Conservation (phyloP, 352 stramenopile genomes). For the Pythium phragmitis region DNA sequence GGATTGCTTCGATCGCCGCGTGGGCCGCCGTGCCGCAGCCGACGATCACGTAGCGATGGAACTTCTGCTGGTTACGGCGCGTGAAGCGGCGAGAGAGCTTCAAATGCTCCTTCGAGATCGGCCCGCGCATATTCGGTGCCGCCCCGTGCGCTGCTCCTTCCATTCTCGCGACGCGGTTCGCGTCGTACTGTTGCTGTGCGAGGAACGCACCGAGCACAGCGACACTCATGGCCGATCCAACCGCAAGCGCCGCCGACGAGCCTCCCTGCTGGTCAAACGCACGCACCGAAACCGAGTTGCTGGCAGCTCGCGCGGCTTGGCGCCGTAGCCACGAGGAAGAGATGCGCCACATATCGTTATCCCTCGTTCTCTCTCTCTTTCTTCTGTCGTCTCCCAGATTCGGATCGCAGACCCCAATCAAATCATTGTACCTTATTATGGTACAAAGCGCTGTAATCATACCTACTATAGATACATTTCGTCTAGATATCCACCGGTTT, state of each 20-base stretch:
- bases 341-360: conserved; percentile 20
- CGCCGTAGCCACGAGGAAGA: conserved; percentile 17
- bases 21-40: conserved; percentile 87
- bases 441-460: not conserved
- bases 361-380: not conserved
- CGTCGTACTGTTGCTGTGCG: not conserved
- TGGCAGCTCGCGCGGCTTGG: conserved; percentile 8
- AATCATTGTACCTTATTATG: conserved; percentile 3
- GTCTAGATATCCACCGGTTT: conserved; percentile 3
- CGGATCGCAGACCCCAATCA: not conserved
- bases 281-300: not conserved
- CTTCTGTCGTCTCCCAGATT: conserved; percentile 3
- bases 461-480: not conserved
- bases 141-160: not conserved
- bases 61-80: conserved; percentile 66
- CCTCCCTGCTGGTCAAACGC: not conserved
- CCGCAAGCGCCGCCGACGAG: not conserved
- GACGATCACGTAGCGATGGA: conserved; percentile 89
- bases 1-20: conserved; percentile 90
- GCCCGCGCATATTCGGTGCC: not conserved
- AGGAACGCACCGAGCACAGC: conserved; percentile 12
- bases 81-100: conserved; percentile 61
- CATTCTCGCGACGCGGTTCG: not conserved
- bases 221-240: conserved; percentile 11
- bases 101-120: conserved; percentile 29